Evolutionary conservation across 1,284 basidiomycete genomes (phyloP), one percentile per base, ranked within the genome.

Genomic region (Malassezia nana): DNA sequence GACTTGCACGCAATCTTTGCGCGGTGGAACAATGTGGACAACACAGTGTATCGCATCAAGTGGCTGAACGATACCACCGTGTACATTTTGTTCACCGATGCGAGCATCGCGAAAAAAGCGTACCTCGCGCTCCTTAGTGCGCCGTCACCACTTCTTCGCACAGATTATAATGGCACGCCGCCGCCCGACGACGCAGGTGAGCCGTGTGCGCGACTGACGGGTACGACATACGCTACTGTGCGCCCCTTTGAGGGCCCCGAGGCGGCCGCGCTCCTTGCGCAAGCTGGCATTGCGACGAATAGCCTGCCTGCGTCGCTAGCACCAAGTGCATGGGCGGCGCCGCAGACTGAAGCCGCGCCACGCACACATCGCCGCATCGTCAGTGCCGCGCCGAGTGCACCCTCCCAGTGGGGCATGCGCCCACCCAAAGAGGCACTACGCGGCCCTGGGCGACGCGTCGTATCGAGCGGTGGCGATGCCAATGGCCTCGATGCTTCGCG

Each of bases 51-150:
- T 79, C 89, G 90, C 79, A 94, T 99, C 76, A 98, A 98, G 76
- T 99, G 92, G 92, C 82, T 84, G 65, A 89, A 99, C 76, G 92
- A 99, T 76, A 90, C 87, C 42, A 91, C 87, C 70, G 86, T 92
- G 39, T 79, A 94, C 69, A 85, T 96, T 69, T 90, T 99, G 60
- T 99, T 99, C 75, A 82, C 83, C 38, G 80, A 81, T 59, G 73
- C 80, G 9, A 68, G 69, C 28, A 69, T 76, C 22, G 86, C 86
- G 55, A 98, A 98, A 77, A 86, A 88, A 66, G 92, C 92, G 52
- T 98, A 95, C 78, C 82, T 74, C 84, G 89, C 51, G 87, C 89
- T 45, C 70, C 83, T 60, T 79, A 83, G 65, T 81, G 92, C 66
- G 73, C 81, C 51, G 71, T 81, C 44, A 78, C 80, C 47, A 82